phyloP scores from a whole-genome alignment of 805 yeast genomes.

The Suhomyces emberorum region DNA sequence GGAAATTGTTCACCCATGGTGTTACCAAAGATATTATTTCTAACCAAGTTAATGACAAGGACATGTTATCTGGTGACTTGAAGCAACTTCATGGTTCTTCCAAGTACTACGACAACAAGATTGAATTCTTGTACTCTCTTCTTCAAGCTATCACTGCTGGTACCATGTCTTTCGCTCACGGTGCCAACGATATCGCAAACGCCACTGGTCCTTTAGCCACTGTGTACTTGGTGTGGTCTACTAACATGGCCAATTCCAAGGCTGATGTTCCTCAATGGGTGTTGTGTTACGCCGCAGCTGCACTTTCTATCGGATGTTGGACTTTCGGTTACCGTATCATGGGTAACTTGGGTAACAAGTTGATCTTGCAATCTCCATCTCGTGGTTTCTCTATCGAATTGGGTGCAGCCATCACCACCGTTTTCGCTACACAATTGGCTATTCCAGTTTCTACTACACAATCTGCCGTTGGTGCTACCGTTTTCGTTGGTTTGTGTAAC shows the following conservation, averaged over 20 bases:
- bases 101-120: constrained; percentile 65
- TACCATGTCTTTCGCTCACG: constrained; percentile 81
- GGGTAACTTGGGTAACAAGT: constrained; percentile 67
- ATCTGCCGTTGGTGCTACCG: constrained; percentile 75
- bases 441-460: constrained; percentile 80
- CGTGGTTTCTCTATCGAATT: constrained; percentile 75
- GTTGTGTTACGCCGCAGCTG: constrained; percentile 62
- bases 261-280: constrained; percentile 71
- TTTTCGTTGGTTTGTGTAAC: constrained; percentile 72
- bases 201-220: constrained; percentile 76
- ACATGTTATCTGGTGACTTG: constrained; percentile 45
- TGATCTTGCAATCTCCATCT: constrained; percentile 73
- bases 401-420: constrained; percentile 74
- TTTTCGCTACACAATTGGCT: constrained; percentile 68
- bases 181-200: constrained; percentile 75
- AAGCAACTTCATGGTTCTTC: constrained; percentile 52
- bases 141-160: constrained; percentile 71
- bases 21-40: constrained; percentile 60
- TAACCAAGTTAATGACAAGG: constrained; percentile 39
- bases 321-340: constrained; percentile 69
- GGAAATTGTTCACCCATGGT: constrained; percentile 56
- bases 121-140: constrained; percentile 65
- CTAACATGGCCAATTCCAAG: constrained; percentile 44
- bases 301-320: constrained; percentile 68
- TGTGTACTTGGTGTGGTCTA: constrained; percentile 58